Conservation (phyloP, 768 basidiomycete genomes). For the Tylopilus rubrobrunneus region DNA sequence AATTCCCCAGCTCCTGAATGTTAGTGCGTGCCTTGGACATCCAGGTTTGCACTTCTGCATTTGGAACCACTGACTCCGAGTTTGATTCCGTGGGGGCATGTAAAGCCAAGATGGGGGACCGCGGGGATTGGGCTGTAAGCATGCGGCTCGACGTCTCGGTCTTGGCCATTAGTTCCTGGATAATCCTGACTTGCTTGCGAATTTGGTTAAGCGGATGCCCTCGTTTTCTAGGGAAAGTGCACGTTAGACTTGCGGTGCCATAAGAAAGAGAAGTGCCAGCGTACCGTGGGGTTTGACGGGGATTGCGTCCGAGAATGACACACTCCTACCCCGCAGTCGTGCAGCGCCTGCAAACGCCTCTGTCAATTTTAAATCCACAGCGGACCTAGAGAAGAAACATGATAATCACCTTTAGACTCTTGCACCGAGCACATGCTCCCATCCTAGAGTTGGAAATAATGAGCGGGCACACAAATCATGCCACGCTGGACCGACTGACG, state of each 20-base stretch:
- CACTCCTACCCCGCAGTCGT: conserved; percentile 68
- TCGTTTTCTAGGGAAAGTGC: conserved; percentile 53
- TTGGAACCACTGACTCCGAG: conserved; percentile 31
- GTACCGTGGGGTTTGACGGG: conserved; percentile 75
- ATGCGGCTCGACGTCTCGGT: conserved; percentile 47
- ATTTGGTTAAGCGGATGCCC: conserved; percentile 77
- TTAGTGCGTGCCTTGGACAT: conserved; percentile 69
- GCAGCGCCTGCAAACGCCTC: conserved; percentile 74
- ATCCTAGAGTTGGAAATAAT: conserved; percentile 24
- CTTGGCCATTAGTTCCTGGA: conserved; percentile 66
- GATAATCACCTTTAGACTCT: conserved; percentile 43
- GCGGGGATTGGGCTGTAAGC: conserved; percentile 32
- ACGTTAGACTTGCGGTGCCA: neutral
- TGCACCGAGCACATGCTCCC: conserved; percentile 73
- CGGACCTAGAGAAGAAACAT: conserved; percentile 48
- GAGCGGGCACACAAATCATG: neutral
- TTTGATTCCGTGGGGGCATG: conserved; percentile 26
- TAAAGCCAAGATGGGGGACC: conserved; percentile 27
- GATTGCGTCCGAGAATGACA: conserved; percentile 79
- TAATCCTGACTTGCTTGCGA: conserved; percentile 67
- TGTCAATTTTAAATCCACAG: conserved; percentile 71
- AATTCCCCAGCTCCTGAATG: conserved; percentile 62
- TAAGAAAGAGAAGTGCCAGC: conserved; percentile 21
- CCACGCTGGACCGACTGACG: conserved; percentile 12
- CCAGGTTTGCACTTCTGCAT: conserved; percentile 70